Conservation (phyloP, 2,329 filamentous ascomycete species). For the Cladophialophora exuberans region DNA sequence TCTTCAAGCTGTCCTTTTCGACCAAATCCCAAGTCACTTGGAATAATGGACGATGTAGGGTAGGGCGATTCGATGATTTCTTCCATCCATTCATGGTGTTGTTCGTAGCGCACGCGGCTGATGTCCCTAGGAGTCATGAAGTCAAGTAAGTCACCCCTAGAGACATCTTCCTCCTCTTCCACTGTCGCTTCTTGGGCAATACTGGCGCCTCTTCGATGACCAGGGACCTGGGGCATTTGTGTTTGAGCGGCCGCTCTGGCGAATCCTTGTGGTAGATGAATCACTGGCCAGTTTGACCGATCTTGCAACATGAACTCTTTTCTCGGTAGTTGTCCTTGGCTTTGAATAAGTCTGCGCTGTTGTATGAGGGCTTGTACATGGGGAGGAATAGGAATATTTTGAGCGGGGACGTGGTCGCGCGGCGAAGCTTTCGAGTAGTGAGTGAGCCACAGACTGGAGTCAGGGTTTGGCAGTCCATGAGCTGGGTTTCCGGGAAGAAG, state of each 20-base stretch:
- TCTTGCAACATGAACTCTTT: constrained; percentile 96
- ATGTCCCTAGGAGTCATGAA: constrained; percentile 87
- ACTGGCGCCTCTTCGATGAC: constrained; percentile 49
- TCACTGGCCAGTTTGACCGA: constrained; percentile 84
- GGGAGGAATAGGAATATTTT: constrained; percentile 54
- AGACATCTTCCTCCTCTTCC: constrained; percentile 89
- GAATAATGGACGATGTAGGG: constrained; percentile 79
- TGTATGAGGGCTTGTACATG: constrained; percentile 46
- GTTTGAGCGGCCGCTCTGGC: constrained; percentile 19
- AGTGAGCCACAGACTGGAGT: constrained; percentile 85
- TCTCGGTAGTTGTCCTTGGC: constrained; percentile 78
- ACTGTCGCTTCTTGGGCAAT: constrained; percentile 55
- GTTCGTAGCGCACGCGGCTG: constrained; percentile 81
- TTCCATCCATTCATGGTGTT: constrained; percentile 99
- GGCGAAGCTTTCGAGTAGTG: constrained; percentile 82
- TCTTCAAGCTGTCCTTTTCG: constrained; percentile 78
- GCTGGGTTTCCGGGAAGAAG: constrained; percentile 73
- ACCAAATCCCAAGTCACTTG: constrained; percentile 84
- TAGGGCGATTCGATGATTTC: constrained; percentile 93
- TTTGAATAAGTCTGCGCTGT: constrained; percentile 63
- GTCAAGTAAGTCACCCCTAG: constrained; percentile 86
- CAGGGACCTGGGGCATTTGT: constrained; percentile 24
- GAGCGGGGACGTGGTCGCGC: constrained; percentile 71
- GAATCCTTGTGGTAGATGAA: constrained; percentile 63
- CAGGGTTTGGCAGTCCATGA: constrained; percentile 70